Base-by-base conservation (phyloP, 192 early-diverging fungal species). In the Coemansia sp. region DNA sequence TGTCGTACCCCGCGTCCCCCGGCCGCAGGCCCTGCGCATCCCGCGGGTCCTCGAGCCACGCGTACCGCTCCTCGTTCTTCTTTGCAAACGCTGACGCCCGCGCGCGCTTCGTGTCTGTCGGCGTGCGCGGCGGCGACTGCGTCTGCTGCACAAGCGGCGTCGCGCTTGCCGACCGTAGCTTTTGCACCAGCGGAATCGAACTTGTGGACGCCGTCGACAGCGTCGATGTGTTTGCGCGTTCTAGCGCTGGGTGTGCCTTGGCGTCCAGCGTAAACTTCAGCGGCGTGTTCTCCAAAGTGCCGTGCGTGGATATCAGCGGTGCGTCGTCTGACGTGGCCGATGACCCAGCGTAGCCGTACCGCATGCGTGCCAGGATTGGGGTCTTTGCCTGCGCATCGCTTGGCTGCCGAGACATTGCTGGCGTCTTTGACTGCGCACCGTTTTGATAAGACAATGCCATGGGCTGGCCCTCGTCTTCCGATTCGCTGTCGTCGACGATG, bases 1-100 rank as follows among this genome's bases (percentile, higher is more conserved):
- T 87, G 80, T 99, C 95, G 71, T 99, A 98, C 2, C 92, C 88
- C 5, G 83, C 74, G 11, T 93, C 90, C 27, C 71, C 82, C 46
- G 82, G 62, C 11, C 66, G 82, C 44, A 88, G 83, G 49, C 81
- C 83, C 45, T 97, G 69, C 1, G 80, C 88, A 62, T 98, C 95
- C n/a, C 83, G 84, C 42, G 89, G 65, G 43, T 96, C 82, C 55
- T 85, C 79, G 8, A 99, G 84, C 93, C 93, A 99, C 10, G 71
- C 58, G 58, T 96, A 99, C 19, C 95, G 83, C 46, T 85, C 85
- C 5, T 87, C 87, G 60, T 95, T 95, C 59, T 86, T 85, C 51
- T 95, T 87, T 47, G 94, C 92, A 75, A 95, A 94, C 52, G 88
- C 84, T 4, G 82, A 71, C 1, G 67, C 80, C 1, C 89, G 83